A percentile compares a stretch with the other conserved stretches of the same genome.
These are phyloP conservation scores for Jaapia argillacea DNA, from an alignment of 768 basidiomycete species.

Conservation along the genomic window DNA sequence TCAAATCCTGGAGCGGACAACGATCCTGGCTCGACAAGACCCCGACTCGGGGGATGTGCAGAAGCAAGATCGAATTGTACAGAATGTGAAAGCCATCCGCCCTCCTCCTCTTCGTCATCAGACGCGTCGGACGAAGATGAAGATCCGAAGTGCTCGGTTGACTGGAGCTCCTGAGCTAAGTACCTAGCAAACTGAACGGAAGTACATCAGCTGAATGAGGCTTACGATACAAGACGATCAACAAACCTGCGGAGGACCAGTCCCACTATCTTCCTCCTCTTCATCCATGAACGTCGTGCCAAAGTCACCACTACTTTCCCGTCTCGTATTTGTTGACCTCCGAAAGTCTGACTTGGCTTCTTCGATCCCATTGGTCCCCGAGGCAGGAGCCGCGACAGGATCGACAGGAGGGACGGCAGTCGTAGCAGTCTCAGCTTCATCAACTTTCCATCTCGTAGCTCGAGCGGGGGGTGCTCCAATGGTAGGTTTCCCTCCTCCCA, in stretches of 20 bases:
- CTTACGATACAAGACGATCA: neutral
- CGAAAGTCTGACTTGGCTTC: conserved; percentile 49
- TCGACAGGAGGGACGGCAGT: neutral
- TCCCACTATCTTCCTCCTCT: conserved; percentile 30
- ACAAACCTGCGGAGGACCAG: conserved; percentile 36
- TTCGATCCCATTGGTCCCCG: conserved; percentile 4
- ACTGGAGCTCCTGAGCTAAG: conserved; percentile 62
- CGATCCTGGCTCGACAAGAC: neutral
- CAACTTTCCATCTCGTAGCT: conserved; percentile 50
- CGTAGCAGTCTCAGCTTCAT: conserved; percentile 32
- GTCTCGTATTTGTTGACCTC: conserved; percentile 31
- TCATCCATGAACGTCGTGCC: conserved; percentile 41
- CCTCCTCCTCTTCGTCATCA: conserved; percentile 51
- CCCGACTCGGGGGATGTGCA: neutral
- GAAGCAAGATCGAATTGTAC: conserved; percentile 45
- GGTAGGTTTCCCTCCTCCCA: conserved; percentile 82
- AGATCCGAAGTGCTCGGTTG: conserved; percentile 46
- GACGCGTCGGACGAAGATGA: conserved; percentile 36
- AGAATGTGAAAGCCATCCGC: conserved; percentile 74
- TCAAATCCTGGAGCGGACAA: no score
- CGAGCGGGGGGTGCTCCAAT: conserved; percentile 19
- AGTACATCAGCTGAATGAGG: neutral
- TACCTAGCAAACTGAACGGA: conserved; percentile 65
- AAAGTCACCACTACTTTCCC: conserved; percentile 57
- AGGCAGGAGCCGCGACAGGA: conserved; percentile 8